A percentile compares a stretch with the other conserved stretches of the same genome.
phyloP scores from a whole-genome alignment of 2,329 filamentous ascomycete species.

The Penicillium hordei region DNA sequence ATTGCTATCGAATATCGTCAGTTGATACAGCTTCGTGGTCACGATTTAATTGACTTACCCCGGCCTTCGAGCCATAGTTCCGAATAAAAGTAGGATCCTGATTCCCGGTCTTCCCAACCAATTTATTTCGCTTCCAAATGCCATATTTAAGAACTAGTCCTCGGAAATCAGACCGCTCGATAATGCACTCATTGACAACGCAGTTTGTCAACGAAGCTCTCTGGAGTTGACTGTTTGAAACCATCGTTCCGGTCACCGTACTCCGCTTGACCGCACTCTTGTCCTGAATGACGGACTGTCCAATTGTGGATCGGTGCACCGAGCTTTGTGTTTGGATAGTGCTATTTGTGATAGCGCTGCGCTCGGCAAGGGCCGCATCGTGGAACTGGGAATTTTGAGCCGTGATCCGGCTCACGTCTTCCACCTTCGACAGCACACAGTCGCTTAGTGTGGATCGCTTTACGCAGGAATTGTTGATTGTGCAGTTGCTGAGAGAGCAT shows the following conservation, averaged over 20 bases:
- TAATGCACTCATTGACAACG: constrained; percentile 23
- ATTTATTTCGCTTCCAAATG: constrained; percentile 27
- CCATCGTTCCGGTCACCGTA: constrained; percentile 6
- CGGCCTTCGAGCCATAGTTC: neutral
- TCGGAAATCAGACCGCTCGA: constrained; percentile 21
- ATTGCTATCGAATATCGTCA: neutral
- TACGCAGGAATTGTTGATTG: constrained; percentile 14
- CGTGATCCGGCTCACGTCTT: constrained; percentile 2
- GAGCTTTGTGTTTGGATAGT: constrained; percentile 14
- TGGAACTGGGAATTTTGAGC: constrained; percentile 18
- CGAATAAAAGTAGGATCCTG: constrained; percentile 17
- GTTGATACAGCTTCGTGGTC: neutral
- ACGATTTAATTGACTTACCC: neutral
- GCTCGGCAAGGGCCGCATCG: constrained; percentile 11
- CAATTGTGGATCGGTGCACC: constrained; percentile 13
- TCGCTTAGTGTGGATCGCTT: constrained; percentile 16
- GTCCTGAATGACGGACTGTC: constrained; percentile 14
- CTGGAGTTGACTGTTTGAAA: constrained; percentile 14
- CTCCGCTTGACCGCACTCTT: constrained; percentile 16
- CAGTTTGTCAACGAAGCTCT: constrained; percentile 20
- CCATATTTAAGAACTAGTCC: constrained; percentile 27
- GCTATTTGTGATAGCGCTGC: constrained; percentile 19
- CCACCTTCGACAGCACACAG: constrained; percentile 19
- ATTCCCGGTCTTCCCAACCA: constrained; percentile 22
- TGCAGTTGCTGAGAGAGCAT: constrained; percentile 19